phyloP scores from a whole-genome alignment of 352 stramenopile genomes.

The Ophiocytium majus region DNA sequence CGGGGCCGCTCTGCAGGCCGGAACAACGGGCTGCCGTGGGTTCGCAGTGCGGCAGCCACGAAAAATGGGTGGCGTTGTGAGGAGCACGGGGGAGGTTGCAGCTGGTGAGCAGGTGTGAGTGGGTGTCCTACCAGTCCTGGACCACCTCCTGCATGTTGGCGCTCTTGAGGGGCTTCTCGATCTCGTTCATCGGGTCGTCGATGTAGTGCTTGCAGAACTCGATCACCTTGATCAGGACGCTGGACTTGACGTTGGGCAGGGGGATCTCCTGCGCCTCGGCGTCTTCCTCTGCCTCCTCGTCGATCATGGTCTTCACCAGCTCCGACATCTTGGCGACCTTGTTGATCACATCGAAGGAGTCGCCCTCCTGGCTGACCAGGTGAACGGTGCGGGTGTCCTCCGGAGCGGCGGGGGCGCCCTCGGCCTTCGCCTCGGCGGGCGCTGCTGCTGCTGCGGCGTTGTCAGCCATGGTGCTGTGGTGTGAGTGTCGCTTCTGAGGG shows the following conservation, averaged over 20 bases:
- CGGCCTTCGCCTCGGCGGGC: neutral
- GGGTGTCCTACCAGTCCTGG: too few relatives aligned
- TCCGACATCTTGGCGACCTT: conserved; percentile 93
- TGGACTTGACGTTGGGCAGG: conserved; percentile 94
- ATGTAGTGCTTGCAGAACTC: conserved; percentile 79
- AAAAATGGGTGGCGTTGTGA: too few relatives aligned
- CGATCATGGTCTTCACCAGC: conserved; percentile 95
- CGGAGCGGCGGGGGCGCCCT: neutral
- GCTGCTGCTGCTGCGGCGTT: too few relatives aligned
- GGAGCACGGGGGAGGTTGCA: too few relatives aligned
- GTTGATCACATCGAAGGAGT: conserved; percentile 88
- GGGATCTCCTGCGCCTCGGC: conserved; percentile 93
- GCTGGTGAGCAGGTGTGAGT: too few relatives aligned
- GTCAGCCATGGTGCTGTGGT: too few relatives aligned
- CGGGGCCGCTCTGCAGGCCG: too few relatives aligned
- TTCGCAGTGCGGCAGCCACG: too few relatives aligned
- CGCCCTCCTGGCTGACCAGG: conserved; percentile 85
- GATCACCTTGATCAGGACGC: conserved; percentile 83
- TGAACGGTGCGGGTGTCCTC: conserved; percentile 69
- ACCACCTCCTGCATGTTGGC: conserved; percentile 98
- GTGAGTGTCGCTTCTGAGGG: too few relatives aligned
- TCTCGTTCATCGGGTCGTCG: conserved; percentile 94
- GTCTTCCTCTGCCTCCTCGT: conserved; percentile 87
- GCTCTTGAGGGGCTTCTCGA: conserved; percentile 98
- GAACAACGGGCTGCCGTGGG: too few relatives aligned